Evolutionary conservation across 176 grass and related monocot species (phyloP).

Genomic region (Cenchrus fungigraminus): DNA sequence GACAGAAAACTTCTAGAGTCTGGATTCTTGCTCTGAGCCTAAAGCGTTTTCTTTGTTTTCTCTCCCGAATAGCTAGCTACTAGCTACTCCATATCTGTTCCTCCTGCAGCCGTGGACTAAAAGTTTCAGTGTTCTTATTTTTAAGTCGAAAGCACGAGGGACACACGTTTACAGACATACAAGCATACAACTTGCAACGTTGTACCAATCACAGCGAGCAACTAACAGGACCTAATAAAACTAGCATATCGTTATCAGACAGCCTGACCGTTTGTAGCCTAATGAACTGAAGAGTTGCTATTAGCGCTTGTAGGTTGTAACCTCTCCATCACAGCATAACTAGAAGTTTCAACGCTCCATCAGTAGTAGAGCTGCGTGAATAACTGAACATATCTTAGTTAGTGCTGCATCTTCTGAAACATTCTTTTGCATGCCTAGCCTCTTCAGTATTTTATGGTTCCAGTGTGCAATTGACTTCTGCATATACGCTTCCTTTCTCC

Average conservation of each 20-base stretch:
- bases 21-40: not conserved
- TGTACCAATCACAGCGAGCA: not conserved
- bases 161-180: not conserved
- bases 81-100: not conserved
- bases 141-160: not conserved
- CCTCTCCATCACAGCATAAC: not conserved
- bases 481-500: not conserved
- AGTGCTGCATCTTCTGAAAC: not conserved
- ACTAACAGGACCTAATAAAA: not conserved
- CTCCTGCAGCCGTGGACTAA: slow-evolving; percentile 15
- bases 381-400: not conserved
- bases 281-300: slow-evolving; percentile 17
- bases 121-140: slow-evolving; percentile 30
- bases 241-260: not conserved
- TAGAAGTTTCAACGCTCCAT: not conserved
- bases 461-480: not conserved
- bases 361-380: not conserved
- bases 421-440: slow-evolving; percentile 7
- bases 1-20: not conserved
- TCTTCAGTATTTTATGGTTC: slow-evolving; percentile 14
- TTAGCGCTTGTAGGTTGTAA: not conserved
- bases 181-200: not conserved
- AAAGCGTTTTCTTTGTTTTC: not conserved
- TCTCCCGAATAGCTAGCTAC: not conserved
- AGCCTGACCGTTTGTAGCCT: not conserved